Base-by-base conservation (phyloP, 2,329 filamentous ascomycete genomes). In the Fusarium sterilihyphosum region DNA sequence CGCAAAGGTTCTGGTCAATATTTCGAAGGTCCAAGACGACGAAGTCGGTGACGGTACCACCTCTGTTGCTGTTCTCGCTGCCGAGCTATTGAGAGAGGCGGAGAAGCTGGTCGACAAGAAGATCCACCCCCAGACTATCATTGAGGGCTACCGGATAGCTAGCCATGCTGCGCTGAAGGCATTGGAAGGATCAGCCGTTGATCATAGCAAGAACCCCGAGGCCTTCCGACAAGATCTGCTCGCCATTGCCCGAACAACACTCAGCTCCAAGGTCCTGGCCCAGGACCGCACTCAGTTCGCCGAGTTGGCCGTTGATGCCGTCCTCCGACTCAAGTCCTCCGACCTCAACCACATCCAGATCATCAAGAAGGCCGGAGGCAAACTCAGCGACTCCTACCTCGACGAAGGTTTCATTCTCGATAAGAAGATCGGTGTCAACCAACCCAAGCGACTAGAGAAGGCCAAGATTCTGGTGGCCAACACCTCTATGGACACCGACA, bases 401-500 rank as follows among this genome's bases (percentile, higher is more conserved):
- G 96, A 99, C 81, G 95, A 98, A 80, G 96, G 96, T 10, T 99
- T 99, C 86, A 98, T 99, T 81, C 88, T 99, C 62, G 96, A 99
- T 87, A 99, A 99, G 90, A 97, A 96, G 87, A 98, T 99, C 76
- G 96, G 96, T 77, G 96, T 98, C 67, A 98, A 98, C 87, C 96
- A 99, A 85, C 96, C 96, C 62, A 98, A 98, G 89, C 90, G 95
- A 67, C 88, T 99, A 80, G 96, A 98, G 84, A 98, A 99, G 83
- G 96, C 96, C 76, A 99, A 98, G 88, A 99, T 99, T 76, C 86
- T 99, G 65, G 94, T 99, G 29, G 96, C 96, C 74, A 99, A 99
- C 86, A 99, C 96, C 16, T 93, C 95, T 18, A 99, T 99, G 96
- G 96, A 99, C 85, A 99, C 96, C 41, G 96, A 99, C 86, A 99